Evolutionary conservation across 306 rosid species (phyloP).

Genomic region (Adenanthera pavonina): DNA sequence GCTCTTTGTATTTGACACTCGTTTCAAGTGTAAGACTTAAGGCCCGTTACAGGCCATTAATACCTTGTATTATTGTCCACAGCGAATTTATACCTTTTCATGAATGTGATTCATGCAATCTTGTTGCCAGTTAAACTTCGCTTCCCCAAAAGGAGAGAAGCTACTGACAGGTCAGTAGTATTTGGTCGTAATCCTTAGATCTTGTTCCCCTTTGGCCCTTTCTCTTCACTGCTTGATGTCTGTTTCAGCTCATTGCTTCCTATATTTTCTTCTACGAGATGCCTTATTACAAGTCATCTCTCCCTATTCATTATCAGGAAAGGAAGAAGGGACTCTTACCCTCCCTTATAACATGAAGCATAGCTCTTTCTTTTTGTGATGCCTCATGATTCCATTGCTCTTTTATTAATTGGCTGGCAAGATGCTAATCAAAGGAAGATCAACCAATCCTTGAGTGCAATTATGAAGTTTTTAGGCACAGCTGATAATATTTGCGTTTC

Average conservation of each 20-base stretch:
- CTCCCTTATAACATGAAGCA: constrained; percentile 15
- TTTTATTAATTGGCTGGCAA: constrained; percentile 14
- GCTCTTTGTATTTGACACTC: constrained; percentile 79
- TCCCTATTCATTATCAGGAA: constrained; percentile 19
- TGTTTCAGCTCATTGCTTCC: constrained; percentile 36
- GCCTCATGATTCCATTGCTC: constrained; percentile 19
- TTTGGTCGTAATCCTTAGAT: constrained; percentile 13
- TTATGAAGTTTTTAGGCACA: background rate
- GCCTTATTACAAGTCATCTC: constrained; percentile 22
- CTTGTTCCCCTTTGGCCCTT: background rate
- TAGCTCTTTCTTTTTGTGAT: constrained; percentile 22
- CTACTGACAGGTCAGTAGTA: constrained; percentile 37
- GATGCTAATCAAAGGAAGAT: constrained; percentile 5
- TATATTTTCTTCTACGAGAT: constrained; percentile 8
- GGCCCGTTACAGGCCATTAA: background rate
- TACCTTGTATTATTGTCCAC: constrained; percentile 12
- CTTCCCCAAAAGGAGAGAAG: constrained; percentile 27
- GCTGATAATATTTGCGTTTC: background rate
- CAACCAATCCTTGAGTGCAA: constrained; percentile 9
- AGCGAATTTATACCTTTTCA: constrained; percentile 9
- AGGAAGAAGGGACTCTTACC: constrained; percentile 25
- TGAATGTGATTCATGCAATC: constrained; percentile 23
- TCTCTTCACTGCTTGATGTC: constrained; percentile 15
- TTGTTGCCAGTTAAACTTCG: constrained; percentile 34
- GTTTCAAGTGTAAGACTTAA: constrained; percentile 39